phyloP scores from a whole-genome alignment of 2,329 filamentous ascomycete genomes.

The Verticillium longisporum region DNA sequence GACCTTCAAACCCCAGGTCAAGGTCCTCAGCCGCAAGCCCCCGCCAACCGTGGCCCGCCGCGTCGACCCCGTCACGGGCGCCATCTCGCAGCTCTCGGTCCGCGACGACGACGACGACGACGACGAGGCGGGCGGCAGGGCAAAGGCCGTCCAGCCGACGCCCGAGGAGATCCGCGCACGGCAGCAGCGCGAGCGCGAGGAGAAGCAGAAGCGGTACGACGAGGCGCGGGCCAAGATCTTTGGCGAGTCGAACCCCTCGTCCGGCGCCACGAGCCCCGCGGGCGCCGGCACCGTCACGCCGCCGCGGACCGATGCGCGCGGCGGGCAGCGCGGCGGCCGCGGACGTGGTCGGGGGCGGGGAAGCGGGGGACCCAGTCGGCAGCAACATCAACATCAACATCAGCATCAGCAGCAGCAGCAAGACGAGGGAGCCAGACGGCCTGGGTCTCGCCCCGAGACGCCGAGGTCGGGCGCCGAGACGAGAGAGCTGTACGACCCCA shows the following conservation, averaged over 20 bases:
- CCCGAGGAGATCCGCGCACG: conserved; percentile 72
- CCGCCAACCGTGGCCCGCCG: conserved; percentile 47
- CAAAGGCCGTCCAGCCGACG: conserved; percentile 56
- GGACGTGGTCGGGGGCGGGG: conserved; percentile 38
- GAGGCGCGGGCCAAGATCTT: conserved; percentile 85
- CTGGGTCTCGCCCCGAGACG: conserved; percentile 16
- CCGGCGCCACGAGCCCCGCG: conserved; percentile 51
- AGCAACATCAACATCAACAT: conserved; percentile 10
- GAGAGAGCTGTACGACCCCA: conserved; percentile 72
- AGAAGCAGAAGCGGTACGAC: conserved; percentile 86
- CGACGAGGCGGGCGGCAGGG: conserved; percentile 31
- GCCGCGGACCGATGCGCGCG: conserved; percentile 33
- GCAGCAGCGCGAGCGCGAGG: conserved; percentile 73
- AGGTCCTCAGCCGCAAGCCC: conserved; percentile 79
- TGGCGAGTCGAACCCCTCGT: conserved; percentile 51
- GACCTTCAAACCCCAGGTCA: conserved; percentile 76
- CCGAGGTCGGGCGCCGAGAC: conserved; percentile 18
- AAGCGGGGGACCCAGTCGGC: conserved; percentile 23
- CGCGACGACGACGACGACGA: conserved; percentile 48
- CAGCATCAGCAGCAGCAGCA: background rate
- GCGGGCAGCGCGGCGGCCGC: no score
- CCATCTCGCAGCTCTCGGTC: conserved; percentile 34
- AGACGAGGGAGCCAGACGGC: background rate
- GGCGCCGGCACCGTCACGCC: conserved; percentile 47
- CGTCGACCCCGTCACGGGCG: conserved; percentile 44